Conservation (phyloP, 306 rosid species). For the Cicer arietinum region DNA sequence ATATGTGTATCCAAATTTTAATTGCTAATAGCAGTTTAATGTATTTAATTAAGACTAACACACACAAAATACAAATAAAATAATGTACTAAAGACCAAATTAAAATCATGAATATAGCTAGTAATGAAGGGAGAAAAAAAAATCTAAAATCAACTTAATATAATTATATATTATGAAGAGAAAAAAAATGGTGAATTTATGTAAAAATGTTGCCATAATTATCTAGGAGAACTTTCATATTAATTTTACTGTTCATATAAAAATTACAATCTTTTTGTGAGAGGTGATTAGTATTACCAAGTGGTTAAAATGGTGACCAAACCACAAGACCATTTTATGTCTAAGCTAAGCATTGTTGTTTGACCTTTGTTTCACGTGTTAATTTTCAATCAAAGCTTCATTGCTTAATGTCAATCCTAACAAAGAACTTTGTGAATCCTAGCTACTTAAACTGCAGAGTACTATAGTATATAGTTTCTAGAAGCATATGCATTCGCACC, state of each 20-base stretch:
- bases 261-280: not conserved
- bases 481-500: slow-evolving; percentile 39
- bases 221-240: not conserved
- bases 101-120: no score
- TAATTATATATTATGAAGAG: no score
- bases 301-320: slow-evolving; percentile 92
- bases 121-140: no score
- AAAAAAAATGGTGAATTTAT: no score
- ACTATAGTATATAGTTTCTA: slow-evolving; percentile 46
- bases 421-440: slow-evolving; percentile 50
- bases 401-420: slow-evolving; percentile 72
- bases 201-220: no score
- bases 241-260: not conserved
- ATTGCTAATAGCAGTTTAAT: no score
- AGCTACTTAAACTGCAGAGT: slow-evolving; percentile 23
- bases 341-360: slow-evolving; percentile 30
- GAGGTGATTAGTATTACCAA: slow-evolving; percentile 45
- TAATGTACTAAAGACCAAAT: no score
- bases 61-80: no score
- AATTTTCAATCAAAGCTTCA: slow-evolving; percentile 45
- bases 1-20: no score
- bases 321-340: slow-evolving; percentile 53
- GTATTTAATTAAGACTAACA: no score
- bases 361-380: slow-evolving; percentile 34
- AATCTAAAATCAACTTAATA: no score